Evolutionary conservation across 495 filamentous ascomycete genomes (phyloP).

Genomic region (Trichoderma parareesei): DNA sequence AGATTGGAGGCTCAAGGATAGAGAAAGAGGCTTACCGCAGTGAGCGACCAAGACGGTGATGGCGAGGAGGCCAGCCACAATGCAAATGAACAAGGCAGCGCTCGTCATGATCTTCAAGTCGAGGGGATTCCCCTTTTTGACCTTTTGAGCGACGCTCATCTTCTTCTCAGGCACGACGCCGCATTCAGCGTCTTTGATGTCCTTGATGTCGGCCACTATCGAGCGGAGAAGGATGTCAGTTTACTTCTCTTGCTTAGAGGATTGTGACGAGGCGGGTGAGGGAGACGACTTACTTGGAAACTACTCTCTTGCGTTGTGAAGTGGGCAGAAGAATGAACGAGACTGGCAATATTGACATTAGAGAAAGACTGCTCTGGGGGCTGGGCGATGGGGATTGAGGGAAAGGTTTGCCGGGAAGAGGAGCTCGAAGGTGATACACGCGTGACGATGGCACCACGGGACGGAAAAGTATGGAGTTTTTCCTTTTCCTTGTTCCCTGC

Average conservation of each 20-base stretch:
- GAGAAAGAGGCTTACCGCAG: background rate
- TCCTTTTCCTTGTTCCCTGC: too few species aligned
- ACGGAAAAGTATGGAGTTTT: background rate
- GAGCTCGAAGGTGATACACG: slow-evolving; percentile 3
- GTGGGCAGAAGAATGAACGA: background rate
- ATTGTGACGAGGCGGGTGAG: background rate
- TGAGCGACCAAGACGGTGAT: background rate
- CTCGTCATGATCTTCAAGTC: background rate
- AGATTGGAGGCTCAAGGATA: background rate
- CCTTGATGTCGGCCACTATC: slow-evolving; percentile 1
- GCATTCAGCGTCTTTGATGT: background rate
- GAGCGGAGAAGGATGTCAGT: background rate
- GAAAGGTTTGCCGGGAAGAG: slow-evolving; percentile 5
- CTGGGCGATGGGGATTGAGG: background rate
- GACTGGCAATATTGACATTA: background rate
- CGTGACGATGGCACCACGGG: slow-evolving; percentile 2
- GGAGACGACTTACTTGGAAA: background rate
- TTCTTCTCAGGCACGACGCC: background rate
- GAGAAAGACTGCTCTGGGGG: background rate
- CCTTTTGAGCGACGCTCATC: background rate
- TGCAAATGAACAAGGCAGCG: background rate
- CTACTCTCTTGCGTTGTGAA: background rate
- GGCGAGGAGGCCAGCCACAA: background rate
- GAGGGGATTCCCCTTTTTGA: background rate
- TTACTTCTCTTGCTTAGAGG: background rate